These are phyloP conservation scores for Perilla frutescens DNA, from an alignment of 257 asterid species.

Conservation along the genomic window DNA sequence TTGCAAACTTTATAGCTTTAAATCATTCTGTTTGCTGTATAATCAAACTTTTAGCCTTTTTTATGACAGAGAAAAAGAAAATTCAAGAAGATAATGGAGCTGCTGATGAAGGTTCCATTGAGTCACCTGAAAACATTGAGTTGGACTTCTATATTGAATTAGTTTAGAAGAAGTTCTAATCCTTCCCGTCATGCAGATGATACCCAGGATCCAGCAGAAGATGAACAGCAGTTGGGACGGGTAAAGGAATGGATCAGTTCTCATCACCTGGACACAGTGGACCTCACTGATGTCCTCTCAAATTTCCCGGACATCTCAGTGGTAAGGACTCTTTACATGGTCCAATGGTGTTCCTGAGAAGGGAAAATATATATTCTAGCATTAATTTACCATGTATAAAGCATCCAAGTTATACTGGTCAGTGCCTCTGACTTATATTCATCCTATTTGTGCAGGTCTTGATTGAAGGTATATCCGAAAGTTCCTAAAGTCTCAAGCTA, in stretches of 20 bases:
- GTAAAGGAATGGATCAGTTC: slow-evolving; percentile 82
- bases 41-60: slow-evolving; percentile 28
- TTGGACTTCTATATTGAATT: slow-evolving; percentile 24
- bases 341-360: slow-evolving; percentile 9
- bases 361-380: neutral
- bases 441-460: slow-evolving; percentile 58
- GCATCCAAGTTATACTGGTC: slow-evolving; percentile 17
- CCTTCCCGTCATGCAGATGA: slow-evolving; percentile 54
- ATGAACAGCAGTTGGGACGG: slow-evolving; percentile 69
- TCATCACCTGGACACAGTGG: slow-evolving; percentile 70
- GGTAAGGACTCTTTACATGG: slow-evolving; percentile 50
- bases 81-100: slow-evolving; percentile 47
- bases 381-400: neutral
- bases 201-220: slow-evolving; percentile 87
- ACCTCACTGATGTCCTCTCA: slow-evolving; percentile 72
- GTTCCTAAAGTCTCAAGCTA: slow-evolving; percentile 35
- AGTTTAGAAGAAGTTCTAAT: slow-evolving; percentile 32
- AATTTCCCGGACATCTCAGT: slow-evolving; percentile 83
- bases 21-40: slow-evolving; percentile 26
- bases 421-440: slow-evolving; percentile 21
- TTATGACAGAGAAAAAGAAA: slow-evolving; percentile 54
- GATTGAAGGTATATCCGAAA: slow-evolving; percentile 74
- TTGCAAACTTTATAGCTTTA: slow-evolving; percentile 7
- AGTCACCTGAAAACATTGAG: slow-evolving; percentile 23
- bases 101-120: slow-evolving; percentile 60